These are phyloP conservation scores for Russula brevipes DNA, from an alignment of 768 basidiomycete species.

Conservation along the genomic window DNA sequence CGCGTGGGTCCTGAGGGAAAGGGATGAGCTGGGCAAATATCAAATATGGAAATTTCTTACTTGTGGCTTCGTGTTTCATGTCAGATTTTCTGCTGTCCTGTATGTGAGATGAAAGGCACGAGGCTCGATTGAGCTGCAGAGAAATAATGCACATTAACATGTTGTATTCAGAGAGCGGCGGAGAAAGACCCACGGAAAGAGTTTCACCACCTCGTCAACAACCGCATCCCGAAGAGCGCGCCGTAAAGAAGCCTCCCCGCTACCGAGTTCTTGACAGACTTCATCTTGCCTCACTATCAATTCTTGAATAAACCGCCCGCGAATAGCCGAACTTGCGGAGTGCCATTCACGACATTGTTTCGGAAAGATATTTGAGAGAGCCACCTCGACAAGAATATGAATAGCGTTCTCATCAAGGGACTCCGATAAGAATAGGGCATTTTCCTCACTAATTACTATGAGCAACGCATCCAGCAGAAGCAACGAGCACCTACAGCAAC, in stretches of 20 bases:
- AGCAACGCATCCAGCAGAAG: neutral
- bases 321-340: neutral
- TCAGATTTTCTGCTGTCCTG: neutral
- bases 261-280: neutral
- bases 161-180: too few relatives aligned
- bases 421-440: neutral
- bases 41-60: neutral
- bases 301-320: neutral
- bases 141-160: neutral
- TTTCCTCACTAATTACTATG: neutral
- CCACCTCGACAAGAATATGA: neutral
- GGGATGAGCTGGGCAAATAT: neutral
- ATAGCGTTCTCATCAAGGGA: neutral
- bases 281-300: neutral
- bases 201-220: neutral
- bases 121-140: neutral
- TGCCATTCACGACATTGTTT: neutral
- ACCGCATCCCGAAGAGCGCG: neutral
- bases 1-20: neutral
- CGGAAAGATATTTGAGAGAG: neutral
- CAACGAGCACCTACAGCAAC: neutral
- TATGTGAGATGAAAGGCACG: neutral
- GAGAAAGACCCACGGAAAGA: conserved; percentile 7
- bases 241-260: neutral
- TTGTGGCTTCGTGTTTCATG: neutral